Percentiles rank a stretch among this genome's conserved stretches.
Conservation (phyloP, 1,139 yeast species). For the Candida sojae region DNA sequence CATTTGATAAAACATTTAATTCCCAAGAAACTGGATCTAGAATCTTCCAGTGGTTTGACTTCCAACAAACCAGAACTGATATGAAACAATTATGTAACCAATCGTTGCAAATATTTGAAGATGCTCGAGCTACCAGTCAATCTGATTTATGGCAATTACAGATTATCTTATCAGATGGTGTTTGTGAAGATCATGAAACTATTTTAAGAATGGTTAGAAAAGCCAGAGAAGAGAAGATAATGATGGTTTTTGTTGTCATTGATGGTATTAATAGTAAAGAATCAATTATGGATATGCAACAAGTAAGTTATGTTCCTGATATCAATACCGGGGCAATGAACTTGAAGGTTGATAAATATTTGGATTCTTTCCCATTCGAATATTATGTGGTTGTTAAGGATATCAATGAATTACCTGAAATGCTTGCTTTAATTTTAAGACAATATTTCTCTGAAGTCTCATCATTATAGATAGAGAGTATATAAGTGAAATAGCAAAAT, state of each 20-base stretch:
- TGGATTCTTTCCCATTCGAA: slow-evolving; percentile 96
- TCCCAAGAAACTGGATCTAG: slow-evolving; percentile 80
- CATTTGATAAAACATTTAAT: slow-evolving; percentile 79
- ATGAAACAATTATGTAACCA: slow-evolving; percentile 70
- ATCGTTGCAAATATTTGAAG: slow-evolving; percentile 74
- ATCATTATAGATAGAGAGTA: slow-evolving; percentile 10
- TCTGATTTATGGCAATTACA: slow-evolving; percentile 90
- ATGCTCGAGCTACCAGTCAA: slow-evolving; percentile 57
- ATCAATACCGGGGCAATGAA: slow-evolving; percentile 71
- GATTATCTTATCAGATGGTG: slow-evolving; percentile 92
- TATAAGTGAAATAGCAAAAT: not conserved
- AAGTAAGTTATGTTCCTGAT: slow-evolving; percentile 73
- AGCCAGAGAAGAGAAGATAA: slow-evolving; percentile 89
- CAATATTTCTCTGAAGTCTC: slow-evolving; percentile 82
- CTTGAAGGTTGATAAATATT: slow-evolving; percentile 77
- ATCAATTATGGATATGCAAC: slow-evolving; percentile 92
- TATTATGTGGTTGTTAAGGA: slow-evolving; percentile 92
- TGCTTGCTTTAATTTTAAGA: slow-evolving; percentile 84
- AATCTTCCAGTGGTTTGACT: slow-evolving; percentile 86
- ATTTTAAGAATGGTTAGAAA: slow-evolving; percentile 80
- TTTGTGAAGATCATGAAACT: slow-evolving; percentile 90
- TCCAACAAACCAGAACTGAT: slow-evolving; percentile 87
- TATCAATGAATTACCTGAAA: slow-evolving; percentile 86
- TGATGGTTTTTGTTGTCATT: slow-evolving; percentile 92
- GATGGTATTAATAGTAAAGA: slow-evolving; percentile 86